Base-by-base conservation (phyloP, 352 stramenopile species). In the Peronospora tabacina region DNA sequence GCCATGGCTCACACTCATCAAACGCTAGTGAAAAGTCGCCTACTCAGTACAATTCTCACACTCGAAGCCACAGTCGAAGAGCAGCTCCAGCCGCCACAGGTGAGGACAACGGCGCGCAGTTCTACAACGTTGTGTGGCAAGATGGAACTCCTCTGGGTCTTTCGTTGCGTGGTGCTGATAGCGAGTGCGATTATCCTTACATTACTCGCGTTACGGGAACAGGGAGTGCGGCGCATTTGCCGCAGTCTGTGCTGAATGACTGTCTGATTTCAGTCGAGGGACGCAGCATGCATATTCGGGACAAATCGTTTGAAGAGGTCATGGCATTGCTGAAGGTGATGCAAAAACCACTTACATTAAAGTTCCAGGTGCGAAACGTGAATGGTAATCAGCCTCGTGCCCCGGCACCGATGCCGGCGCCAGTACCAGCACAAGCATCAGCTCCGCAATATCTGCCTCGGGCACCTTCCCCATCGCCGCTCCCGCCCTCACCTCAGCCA, bases 241-340 rank as follows among this genome's bases (percentile, higher is more conserved):
- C 82, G 5, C 72, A 77, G 45, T 75, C 77, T 29, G 80, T 87
- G 35, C 53, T 87, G 37, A 85, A 86, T 33, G 82, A 93, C 55
- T 72, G 64, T 17, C 58, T 93, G 19, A 81, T 90, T 7, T 89
- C 78, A 12, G 72, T 93, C 22, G 77, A 90, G 32, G 79, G 79
- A n/a, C 75, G 75, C 11, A 90, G 79, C 30, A 79, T 90, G 20
- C 82, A 93, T 40, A 55, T 72, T 48, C 79, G 75, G 10, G 75
- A 90, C 64, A 89, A 85, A 63, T 74, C 77, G 5, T 94, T 94
- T 44, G 82, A 94, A 39, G 82, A 91, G 60, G 79, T 91, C 19
- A 94, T 94, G 82, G 68, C 67, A 22, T 75, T 90, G 66, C 75
- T 94, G 41, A 91, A 91, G 61, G 72, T 78, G 22, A 88, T 94